Percentiles rank a stretch among this genome's conserved stretches.
phyloP scores from a whole-genome alignment of 768 basidiomycete species.

The Suillus discolor region DNA sequence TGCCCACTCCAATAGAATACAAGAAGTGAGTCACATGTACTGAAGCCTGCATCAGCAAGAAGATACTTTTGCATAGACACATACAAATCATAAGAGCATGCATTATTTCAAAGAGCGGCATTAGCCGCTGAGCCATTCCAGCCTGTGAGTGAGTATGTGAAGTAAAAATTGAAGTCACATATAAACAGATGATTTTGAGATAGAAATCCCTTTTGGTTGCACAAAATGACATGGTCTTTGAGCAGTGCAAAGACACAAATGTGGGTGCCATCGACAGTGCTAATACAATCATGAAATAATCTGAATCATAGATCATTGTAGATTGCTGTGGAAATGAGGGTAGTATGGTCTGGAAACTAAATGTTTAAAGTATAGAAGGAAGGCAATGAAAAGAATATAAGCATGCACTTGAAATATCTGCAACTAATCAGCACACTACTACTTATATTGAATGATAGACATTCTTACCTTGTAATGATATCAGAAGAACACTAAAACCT shows the following conservation, averaged over 20 bases:
- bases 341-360: not conserved
- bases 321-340: not conserved
- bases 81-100: slow-evolving; percentile 8
- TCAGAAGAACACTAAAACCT: too few species aligned
- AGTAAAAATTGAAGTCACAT: slow-evolving; percentile 13
- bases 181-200: slow-evolving; percentile 16
- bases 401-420: too few species aligned
- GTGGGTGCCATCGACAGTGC: slow-evolving; percentile 9
- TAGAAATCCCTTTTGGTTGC: slow-evolving; percentile 16
- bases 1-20: slow-evolving; percentile 12
- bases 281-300: slow-evolving; percentile 6
- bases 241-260: not conserved
- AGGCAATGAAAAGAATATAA: too few species aligned
- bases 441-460: too few species aligned
- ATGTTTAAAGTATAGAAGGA: not conserved
- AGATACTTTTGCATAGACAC: slow-evolving; percentile 27
- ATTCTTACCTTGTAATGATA: slow-evolving; percentile 35
- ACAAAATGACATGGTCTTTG: slow-evolving; percentile 6
- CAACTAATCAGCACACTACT: too few species aligned
- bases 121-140: slow-evolving; percentile 18
- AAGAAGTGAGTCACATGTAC: slow-evolving; percentile 25
- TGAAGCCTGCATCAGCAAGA: slow-evolving; percentile 9
- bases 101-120: slow-evolving; percentile 12
- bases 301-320: not conserved
- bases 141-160: slow-evolving; percentile 13